phyloP scores from a whole-genome alignment of 192 early-diverging fungal species.

The Entomortierella lignicola region DNA sequence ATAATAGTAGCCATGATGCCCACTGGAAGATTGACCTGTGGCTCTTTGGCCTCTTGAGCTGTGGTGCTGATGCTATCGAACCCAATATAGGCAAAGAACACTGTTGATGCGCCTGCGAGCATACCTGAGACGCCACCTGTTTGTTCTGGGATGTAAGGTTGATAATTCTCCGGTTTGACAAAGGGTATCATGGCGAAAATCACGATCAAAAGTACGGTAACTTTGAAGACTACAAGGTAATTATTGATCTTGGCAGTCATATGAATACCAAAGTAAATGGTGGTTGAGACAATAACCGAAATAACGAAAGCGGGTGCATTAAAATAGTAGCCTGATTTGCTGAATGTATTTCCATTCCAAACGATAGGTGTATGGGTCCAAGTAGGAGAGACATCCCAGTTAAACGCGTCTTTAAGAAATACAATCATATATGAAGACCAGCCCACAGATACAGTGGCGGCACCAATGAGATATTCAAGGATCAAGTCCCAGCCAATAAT shows the following conservation, averaged over 20 bases:
- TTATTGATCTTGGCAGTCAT: conserved; percentile 82
- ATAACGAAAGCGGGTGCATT: conserved; percentile 86
- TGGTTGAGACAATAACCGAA: conserved; percentile 66
- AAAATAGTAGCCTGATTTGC: conserved; percentile 62
- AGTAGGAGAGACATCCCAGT: conserved; percentile 56
- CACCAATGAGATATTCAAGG: conserved; percentile 88
- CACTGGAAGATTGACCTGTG: conserved; percentile 87
- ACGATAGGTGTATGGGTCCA: conserved; percentile 77
- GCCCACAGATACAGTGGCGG: conserved; percentile 82
- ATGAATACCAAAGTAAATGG: conserved; percentile 79
- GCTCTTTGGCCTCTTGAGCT: conserved; percentile 84
- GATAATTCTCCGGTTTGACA: conserved; percentile 78
- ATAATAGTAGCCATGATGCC: conserved; percentile 84
- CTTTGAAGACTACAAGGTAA: conserved; percentile 78
- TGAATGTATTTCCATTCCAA: conserved; percentile 54
- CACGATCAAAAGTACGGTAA: conserved; percentile 81
- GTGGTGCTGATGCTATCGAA: conserved; percentile 91
- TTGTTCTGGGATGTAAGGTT: conserved; percentile 80
- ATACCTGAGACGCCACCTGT: conserved; percentile 75
- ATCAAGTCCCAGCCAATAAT: conserved; percentile 93
- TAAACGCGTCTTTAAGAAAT: conserved; percentile 77
- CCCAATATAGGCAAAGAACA: conserved; percentile 88
- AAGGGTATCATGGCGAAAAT: conserved; percentile 80
- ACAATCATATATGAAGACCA: conserved; percentile 86
- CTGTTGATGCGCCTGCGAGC: conserved; percentile 78